Evolutionary conservation across 805 yeast genomes (phyloP), one percentile per base, ranked within the genome.

Genomic region (Scheffersomyces spartinae): DNA sequence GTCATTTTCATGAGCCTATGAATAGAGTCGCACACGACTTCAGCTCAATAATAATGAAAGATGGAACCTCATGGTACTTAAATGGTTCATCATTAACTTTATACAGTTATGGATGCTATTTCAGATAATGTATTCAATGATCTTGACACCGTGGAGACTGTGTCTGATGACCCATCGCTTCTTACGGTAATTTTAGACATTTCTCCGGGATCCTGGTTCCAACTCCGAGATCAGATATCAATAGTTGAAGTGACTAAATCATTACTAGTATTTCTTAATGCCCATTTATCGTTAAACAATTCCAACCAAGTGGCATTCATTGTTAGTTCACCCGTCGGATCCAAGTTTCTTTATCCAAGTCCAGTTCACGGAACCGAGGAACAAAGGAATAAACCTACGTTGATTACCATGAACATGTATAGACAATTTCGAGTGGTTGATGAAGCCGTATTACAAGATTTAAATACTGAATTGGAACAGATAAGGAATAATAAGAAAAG

Each of bases 231-330:
- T 23, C 59, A 58, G 31, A 48, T 66, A n/a, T 43, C 71, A 21
- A 49, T 83, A 13, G 62, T 68, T 33, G 72, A 74, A 21, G 72
- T 78, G 6, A 49, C 79, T 5, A 67, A 78, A 34, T 60, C 86
- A 2, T 43, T 86, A 6, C 50, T 84, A 17, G 84, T 91, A 13
- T 74, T 79, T 41, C 48, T 86, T 26, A 91, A 91, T 48, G 85
- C 94, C 2, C 98, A 91, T 48, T 47, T 91, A 24, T 76, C 97
- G 0, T 61, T 83, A 26, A 82, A 82, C 49, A 81, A 80, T 38
- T 72, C 85, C 18, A 91, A 91, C 47, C 71, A 71, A 42, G 93
- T 88, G 7, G 79, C 91, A 2, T 70, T 88, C 9, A 68, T 86
- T 20, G 79, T 83, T 1, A 76, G 83, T 12, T 79, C 83, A 36